Conservation (phyloP, 495 filamentous ascomycete species). For the Annulohypoxylon maeteangense region DNA sequence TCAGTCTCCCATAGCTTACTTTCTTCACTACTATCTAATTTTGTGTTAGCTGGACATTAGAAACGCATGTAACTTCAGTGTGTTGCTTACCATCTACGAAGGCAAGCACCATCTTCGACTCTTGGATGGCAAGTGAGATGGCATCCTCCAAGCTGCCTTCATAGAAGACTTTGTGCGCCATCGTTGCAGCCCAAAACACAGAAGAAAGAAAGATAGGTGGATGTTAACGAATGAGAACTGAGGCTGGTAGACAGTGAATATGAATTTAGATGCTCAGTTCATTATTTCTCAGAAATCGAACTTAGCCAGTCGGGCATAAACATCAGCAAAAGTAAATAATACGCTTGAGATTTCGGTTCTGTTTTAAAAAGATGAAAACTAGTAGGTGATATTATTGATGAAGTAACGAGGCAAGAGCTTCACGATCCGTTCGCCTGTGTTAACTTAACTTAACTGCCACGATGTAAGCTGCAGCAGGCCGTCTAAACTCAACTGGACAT, state of each 20-base stretch:
- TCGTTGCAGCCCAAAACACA: slow-evolving; percentile 1
- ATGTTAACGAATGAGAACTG: background rate
- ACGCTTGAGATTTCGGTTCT: too few relatives aligned
- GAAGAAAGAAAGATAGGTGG: background rate
- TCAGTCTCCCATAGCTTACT: slow-evolving; percentile 80
- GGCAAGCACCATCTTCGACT: slow-evolving; percentile 61
- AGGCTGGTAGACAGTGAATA: background rate
- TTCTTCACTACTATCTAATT: slow-evolving; percentile 68
- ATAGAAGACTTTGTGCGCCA: slow-evolving; percentile 72
- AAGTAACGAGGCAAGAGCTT: background rate
- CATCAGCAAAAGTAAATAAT: background rate
- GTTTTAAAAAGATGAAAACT: background rate
- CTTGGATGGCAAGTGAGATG: slow-evolving; percentile 75
- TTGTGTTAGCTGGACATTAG: slow-evolving; percentile 6
- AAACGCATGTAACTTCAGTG: background rate
- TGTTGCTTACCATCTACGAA: slow-evolving; percentile 59
- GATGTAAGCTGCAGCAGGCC: background rate
- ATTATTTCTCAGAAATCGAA: background rate
- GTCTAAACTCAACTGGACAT: background rate
- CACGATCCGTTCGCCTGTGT: background rate
- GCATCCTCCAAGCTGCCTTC: slow-evolving; percentile 80
- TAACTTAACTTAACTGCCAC: background rate
- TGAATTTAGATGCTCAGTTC: background rate
- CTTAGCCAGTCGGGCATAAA: too few relatives aligned
- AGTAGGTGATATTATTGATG: background rate